Base-by-base conservation (phyloP, 1,284 basidiomycete species). In the Somion occarium region DNA sequence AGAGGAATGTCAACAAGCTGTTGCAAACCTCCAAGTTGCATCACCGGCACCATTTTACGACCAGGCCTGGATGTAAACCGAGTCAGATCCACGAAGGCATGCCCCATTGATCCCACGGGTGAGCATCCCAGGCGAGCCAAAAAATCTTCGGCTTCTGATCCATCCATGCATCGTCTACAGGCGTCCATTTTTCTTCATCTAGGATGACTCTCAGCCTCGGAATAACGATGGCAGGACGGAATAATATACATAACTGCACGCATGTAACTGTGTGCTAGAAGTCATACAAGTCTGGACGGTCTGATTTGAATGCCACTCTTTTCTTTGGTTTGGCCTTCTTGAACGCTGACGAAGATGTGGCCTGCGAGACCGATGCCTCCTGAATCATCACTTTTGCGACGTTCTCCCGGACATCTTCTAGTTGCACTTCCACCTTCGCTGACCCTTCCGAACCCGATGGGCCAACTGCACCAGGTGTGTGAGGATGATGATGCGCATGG, bases 291-390 rank as follows among this genome's bases (percentile, higher is more conserved):
- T 88, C 87, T 37, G 82, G 82, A 56, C 74, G 72, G 59, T 88
- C 85, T 52, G 80, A 79, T 49, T 73, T 74, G 65, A 91, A 90
- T 1, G 76, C 82, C 1, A 91, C 88, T 54, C 73, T 79, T 69
- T 88, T 88, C 70, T 78, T 81, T 13, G 68, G 64, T 70, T 79
- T 81, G 60, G 73, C 75, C 30, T 67, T 59, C 61, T 73, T 75
- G 53, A 54, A 45, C 48, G 59, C 61, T 25, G 61, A 50, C 55
- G 69, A 72, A 47, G 53, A 42, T 53, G 59, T 59, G 47, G 50
- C 9, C 57, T 42, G 42, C 39, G 22, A 44, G 56, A 38, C 38
- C 50, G 15, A 42, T 46, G 26, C 52, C 56, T 47, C 42, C 49
- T 49, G 51, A 18, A 18, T 47, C 44, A 48, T 49, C 45, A 46